Conservation (phyloP, 2,329 filamentous ascomycete species). For the Dactylellina cionopaga region DNA sequence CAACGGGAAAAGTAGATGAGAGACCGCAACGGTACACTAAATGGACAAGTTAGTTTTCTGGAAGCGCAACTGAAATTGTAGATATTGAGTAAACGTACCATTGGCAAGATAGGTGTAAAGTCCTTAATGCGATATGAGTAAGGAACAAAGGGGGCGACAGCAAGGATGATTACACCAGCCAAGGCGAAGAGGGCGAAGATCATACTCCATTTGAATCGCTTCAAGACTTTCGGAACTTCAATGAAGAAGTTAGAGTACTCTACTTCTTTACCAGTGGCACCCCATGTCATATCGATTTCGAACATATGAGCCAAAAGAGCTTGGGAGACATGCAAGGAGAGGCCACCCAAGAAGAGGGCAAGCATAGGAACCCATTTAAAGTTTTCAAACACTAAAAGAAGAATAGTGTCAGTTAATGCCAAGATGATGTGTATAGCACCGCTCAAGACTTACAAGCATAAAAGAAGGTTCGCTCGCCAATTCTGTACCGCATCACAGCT, state of each 20-base stretch:
- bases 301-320: constrained; percentile 85
- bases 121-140: constrained; percentile 74
- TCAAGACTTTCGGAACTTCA: constrained; percentile 80
- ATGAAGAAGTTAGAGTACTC: constrained; percentile 86
- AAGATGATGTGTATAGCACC: constrained; percentile 59
- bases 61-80: background rate
- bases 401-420: background rate
- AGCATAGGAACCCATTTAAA: constrained; percentile 79
- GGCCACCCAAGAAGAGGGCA: constrained; percentile 82
- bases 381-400: constrained; percentile 61
- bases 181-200: constrained; percentile 70
- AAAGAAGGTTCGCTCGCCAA: constrained; percentile 71
- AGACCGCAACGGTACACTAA: constrained; percentile 69
- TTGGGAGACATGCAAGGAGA: constrained; percentile 82
- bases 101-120: constrained; percentile 79
- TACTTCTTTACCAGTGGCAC: constrained; percentile 82
- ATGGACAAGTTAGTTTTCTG: background rate
- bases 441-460: constrained; percentile 60
- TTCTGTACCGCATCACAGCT: constrained; percentile 77
- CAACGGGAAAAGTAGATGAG: constrained; percentile 76
- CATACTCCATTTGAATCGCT: constrained; percentile 80
- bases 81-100: constrained; percentile 64
- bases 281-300: constrained; percentile 79
- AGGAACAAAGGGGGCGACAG: constrained; percentile 72
- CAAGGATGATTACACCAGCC: constrained; percentile 72